Percentiles rank a stretch among this genome's conserved stretches.
phyloP scores from a whole-genome alignment of 1,284 basidiomycete species.

The Coniferiporia sulphurascens region DNA sequence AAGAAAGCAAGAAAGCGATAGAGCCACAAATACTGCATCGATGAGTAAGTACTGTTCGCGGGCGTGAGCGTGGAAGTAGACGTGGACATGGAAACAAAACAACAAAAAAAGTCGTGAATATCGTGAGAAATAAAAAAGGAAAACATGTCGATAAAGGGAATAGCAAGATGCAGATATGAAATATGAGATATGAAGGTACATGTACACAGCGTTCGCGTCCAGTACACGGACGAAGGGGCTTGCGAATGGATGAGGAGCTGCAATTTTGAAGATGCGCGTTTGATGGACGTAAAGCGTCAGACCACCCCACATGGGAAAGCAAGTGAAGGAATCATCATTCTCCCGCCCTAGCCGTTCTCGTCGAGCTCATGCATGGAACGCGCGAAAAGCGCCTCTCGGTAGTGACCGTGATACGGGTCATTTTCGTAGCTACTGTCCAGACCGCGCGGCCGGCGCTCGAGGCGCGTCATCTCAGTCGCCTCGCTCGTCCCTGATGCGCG shows the following conservation, averaged over 20 bases:
- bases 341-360: background rate
- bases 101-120: background rate
- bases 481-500: background rate
- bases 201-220: background rate
- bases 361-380: background rate
- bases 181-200: too few species aligned
- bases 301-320: too few species aligned
- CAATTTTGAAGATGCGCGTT: too few species aligned
- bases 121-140: background rate
- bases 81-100: background rate
- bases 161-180: background rate
- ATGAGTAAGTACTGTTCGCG: too few species aligned
- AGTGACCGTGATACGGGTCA: slow-evolving; percentile 7
- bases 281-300: background rate
- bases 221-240: background rate
- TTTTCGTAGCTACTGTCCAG: slow-evolving; percentile 1
- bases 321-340: background rate
- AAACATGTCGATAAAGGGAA: background rate
- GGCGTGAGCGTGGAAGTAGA: background rate
- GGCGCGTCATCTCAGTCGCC: background rate
- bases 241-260: too few species aligned
- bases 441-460: background rate
- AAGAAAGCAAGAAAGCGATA: too few species aligned
- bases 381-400: background rate
- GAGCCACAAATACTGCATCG: too few species aligned